Percentiles rank a stretch among this genome's conserved stretches.
These are phyloP conservation scores for Naganishia vaughanmartiniae DNA, from an alignment of 768 basidiomycete species.

Conservation along the genomic window DNA sequence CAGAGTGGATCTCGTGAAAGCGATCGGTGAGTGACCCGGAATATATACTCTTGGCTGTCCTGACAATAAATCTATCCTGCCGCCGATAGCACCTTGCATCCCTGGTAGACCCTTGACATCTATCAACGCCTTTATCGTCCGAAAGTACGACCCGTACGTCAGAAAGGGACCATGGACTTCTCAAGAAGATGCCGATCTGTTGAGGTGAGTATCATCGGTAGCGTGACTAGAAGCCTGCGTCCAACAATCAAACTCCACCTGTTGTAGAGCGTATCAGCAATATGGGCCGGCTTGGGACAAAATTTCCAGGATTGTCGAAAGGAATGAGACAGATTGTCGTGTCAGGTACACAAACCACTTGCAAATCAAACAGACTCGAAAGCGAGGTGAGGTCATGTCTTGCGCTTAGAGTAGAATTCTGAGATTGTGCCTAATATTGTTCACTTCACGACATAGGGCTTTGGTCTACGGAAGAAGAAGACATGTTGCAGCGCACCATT, in stretches of 20 bases:
- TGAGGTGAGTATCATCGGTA: neutral
- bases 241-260: neutral
- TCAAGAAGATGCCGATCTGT: constrained; percentile 14
- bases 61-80: neutral
- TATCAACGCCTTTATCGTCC: constrained; percentile 21
- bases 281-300: constrained; percentile 22
- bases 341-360: constrained; percentile 20
- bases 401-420: neutral
- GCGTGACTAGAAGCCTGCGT: neutral
- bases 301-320: constrained; percentile 17
- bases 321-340: constrained; percentile 20
- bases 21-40: constrained; percentile 7
- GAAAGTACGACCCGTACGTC: constrained; percentile 22
- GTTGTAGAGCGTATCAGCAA: constrained; percentile 10
- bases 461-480: constrained; percentile 15
- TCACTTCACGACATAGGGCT: neutral
- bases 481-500: constrained; percentile 1
- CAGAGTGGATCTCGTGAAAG: constrained; percentile 14
- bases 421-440: neutral
- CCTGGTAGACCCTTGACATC: constrained; percentile 18
- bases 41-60: neutral
- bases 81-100: constrained; percentile 7
- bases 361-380: constrained; percentile 21
- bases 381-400: neutral
- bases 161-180: constrained; percentile 20